Evolutionary conservation across 179 eudicot genomes (phyloP), one percentile per base, ranked within the genome.

Genomic region (Nepenthes alata): DNA sequence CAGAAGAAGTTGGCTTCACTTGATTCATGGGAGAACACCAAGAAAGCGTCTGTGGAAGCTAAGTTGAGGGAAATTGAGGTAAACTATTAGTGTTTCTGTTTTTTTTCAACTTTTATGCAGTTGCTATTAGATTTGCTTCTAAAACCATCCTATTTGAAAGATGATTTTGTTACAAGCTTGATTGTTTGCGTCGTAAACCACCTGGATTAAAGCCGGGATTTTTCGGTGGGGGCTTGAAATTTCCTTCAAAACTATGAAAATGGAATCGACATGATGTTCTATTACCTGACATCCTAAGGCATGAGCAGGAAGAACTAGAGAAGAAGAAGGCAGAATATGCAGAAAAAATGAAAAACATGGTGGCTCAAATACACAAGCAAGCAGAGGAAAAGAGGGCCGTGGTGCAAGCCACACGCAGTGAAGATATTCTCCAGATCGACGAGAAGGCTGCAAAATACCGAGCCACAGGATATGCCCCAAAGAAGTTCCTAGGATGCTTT

Each of bases 371-470:
- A 56, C 98, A 87, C 84, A 86, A 85, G 66, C 72, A 78, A 75
- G 88, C 98, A 6, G 93, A 93, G 55, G 98, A 93, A 74, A 93
- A 80, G 75, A 77, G 87, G 70, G 95, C 96, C 0, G 64, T 80
- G 78, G 79, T 77, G 55, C 81, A 78, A 70, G 93, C 98, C 52
- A 74, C 49, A 53, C 83, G 77, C 10, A 81, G 83, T 2, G 96
- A 93, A 72, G 84, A 79, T 2, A 4, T 80, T 38, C 90, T 93
- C 59, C 66, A 67, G 56, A 82, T 95, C 11, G 90, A 86, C 61
- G 96, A 93, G 65, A 67, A 76, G 67, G 90, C 96, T 55, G 93
- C 93, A 5, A 93, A 86, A 63, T 74, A 81, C 59, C 95, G 90
- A 0, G 95, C 90, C 55, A 83, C 85, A 0, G 88, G 91, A 0